These are phyloP conservation scores for Monoraphidium neglectum DNA, from an alignment of 139 green algal genomes.

Conservation along the genomic window DNA sequence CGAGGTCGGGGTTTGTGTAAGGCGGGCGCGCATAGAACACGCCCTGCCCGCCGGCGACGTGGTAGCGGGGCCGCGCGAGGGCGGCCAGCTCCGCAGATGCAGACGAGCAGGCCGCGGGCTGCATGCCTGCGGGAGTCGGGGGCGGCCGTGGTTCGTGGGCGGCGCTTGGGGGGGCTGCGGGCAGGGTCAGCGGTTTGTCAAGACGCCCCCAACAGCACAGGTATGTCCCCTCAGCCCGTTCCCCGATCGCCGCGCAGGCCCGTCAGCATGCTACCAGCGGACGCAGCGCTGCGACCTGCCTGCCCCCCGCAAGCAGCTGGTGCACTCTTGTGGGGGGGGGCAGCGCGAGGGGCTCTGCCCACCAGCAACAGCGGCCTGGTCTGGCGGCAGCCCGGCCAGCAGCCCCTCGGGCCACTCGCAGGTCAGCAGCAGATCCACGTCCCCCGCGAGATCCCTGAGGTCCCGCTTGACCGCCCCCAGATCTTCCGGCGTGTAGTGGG, in stretches of 20 bases:
- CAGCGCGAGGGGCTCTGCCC: neutral
- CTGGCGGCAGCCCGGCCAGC: constrained; percentile 19
- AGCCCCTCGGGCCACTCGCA: constrained; percentile 79
- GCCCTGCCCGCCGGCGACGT: constrained; percentile 53
- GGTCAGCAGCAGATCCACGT: constrained; percentile 89
- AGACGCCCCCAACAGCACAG: neutral
- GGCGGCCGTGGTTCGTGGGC: neutral
- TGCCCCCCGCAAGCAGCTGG: neutral
- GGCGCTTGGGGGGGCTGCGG: neutral
- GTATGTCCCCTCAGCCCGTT: neutral
- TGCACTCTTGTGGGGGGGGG: too few species aligned
- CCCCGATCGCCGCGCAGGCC: neutral
- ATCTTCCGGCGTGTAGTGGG: constrained; percentile 66
- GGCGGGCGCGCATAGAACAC: constrained; percentile 71
- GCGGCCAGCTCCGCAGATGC: constrained; percentile 43
- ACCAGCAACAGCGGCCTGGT: constrained; percentile 18
- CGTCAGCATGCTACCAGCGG: neutral
- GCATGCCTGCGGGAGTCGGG: neutral
- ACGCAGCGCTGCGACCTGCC: neutral
- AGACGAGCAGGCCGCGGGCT: neutral
- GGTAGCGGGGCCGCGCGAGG: constrained; percentile 66
- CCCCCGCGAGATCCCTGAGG: constrained; percentile 54
- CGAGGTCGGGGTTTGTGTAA: constrained; percentile 83
- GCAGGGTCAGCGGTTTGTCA: neutral
- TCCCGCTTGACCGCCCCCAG: constrained; percentile 56